Evolutionary conservation across 306 rosid genomes (phyloP), one percentile per base, ranked within the genome.

Genomic region (Vigna nakashimae): DNA sequence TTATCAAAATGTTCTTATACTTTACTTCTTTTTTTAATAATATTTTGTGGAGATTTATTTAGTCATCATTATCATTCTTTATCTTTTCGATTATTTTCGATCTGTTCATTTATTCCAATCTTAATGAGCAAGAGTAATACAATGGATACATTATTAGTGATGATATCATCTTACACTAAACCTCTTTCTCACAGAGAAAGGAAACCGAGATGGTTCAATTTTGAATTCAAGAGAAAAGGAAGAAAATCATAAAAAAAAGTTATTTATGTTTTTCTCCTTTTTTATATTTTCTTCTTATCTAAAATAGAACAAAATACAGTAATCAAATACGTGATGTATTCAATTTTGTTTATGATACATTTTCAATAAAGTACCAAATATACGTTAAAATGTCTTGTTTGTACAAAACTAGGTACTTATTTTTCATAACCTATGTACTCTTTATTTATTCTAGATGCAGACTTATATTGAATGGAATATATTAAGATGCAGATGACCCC

Each of bases 41-140:
- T 49, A 78, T 73, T 78, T 83, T 57, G 53, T 28, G 68, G 57
- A 51, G 60, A 48, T 56, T 65, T 65, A 36, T 56, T 65, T 65
- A 36, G 72, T 52, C 60, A 55, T 28, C 34, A 18, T 74, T 10
- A 17, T 72, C 43, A 48, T 71, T 32, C 71, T 82, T 82, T 77
- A 34, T 71, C 82, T 83, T 58, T 57, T 65, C 20, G 5, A 1
- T 51, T 70, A 45, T 73, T 65, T 49, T 66, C 13, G 59, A 77
- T 72, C 55, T 55, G 45, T 49, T 65, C 75, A 17, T 77, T 65
- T 58, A 65, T 77, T 71, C 83, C 72, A 57, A 78, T 28, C 81
- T 52, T 82, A 30, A 24, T 49, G 7, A 40, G 17, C 58, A 82
- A 69, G 66, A 59, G 4, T 67, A 34, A 67, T 57, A 42, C 42